Evolutionary conservation across 805 yeast species (phyloP).

Genomic region (Yarrowia sp.): DNA sequence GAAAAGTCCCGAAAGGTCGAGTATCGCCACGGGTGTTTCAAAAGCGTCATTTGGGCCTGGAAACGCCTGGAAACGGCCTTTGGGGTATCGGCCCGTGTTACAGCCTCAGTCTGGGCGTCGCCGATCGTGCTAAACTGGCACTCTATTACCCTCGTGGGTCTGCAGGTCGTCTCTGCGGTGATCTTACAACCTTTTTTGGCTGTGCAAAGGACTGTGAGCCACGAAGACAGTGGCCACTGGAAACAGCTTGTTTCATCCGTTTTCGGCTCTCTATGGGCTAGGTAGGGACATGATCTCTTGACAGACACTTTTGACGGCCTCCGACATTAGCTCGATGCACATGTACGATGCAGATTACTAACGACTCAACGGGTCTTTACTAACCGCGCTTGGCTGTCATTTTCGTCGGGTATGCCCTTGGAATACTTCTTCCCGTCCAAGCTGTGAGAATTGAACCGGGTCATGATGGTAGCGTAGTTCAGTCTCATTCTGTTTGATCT

Average conservation of each 20-base stretch:
- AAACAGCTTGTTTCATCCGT: not conserved
- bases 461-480: too few species aligned
- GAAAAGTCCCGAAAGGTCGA: constrained; percentile 1
- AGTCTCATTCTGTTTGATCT: too few species aligned
- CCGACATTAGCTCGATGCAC: too few species aligned
- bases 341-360: constrained; percentile 4
- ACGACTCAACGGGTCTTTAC: not conserved
- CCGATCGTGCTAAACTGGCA: too few species aligned
- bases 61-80: not conserved
- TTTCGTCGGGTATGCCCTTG: too few species aligned
- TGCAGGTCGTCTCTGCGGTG: constrained; percentile 14
- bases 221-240: too few species aligned
- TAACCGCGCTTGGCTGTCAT: not conserved
- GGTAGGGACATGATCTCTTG: not conserved
- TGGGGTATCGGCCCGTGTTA: not conserved
- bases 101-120: not conserved
- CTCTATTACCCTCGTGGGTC: not conserved
- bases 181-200: not conserved
- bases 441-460: too few species aligned
- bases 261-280: not conserved
- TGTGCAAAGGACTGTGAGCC: too few species aligned
- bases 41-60: not conserved
- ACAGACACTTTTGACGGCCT: too few species aligned
- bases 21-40: constrained; percentile 11
- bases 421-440: too few species aligned